Conservation (phyloP, 352 stramenopile species). For the Phytophthora crassamura region DNA sequence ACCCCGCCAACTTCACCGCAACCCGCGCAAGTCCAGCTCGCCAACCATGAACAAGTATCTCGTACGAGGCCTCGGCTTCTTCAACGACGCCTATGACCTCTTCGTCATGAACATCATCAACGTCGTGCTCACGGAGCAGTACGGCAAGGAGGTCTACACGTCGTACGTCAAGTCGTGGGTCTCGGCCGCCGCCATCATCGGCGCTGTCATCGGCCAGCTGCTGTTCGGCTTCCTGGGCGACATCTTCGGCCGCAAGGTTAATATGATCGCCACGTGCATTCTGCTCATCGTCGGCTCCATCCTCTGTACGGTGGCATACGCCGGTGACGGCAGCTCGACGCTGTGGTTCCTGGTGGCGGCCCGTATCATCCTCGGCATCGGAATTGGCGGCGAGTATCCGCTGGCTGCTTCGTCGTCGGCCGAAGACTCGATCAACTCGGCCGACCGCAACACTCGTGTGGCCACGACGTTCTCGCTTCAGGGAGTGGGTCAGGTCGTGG, state of each 20-base stretch:
- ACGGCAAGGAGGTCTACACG: conserved; percentile 59
- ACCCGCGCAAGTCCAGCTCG: too few species aligned
- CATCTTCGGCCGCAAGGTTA: conserved; percentile 57
- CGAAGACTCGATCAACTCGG: conserved; percentile 38
- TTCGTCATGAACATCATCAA: conserved; percentile 77
- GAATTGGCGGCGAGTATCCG: conserved; percentile 52
- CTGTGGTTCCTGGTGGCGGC: conserved; percentile 55
- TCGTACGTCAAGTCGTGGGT: conserved; percentile 58
- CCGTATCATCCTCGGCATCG: conserved; percentile 44
- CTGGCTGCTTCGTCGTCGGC: conserved; percentile 42
- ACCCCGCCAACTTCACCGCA: too few species aligned
- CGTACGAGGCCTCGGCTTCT: conserved; percentile 59
- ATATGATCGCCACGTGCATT: conserved; percentile 61
- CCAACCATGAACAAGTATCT: conserved; percentile 60
- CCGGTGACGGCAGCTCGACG: conserved; percentile 30
- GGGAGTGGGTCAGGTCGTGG: conserved; percentile 40
- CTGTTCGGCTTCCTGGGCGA: conserved; percentile 58
- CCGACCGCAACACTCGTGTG: conserved; percentile 40
- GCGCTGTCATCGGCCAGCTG: conserved; percentile 58
- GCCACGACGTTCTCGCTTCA: conserved; percentile 55
- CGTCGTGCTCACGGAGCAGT: conserved; percentile 66
- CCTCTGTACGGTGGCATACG: conserved; percentile 46
- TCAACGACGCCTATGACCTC: conserved; percentile 64
- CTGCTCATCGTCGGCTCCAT: conserved; percentile 58
- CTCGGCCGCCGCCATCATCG: conserved; percentile 52